Evolutionary conservation across 2,329 filamentous ascomycete genomes (phyloP), one percentile per base, ranked within the genome.

Genomic region (Didymella arachidicola): DNA sequence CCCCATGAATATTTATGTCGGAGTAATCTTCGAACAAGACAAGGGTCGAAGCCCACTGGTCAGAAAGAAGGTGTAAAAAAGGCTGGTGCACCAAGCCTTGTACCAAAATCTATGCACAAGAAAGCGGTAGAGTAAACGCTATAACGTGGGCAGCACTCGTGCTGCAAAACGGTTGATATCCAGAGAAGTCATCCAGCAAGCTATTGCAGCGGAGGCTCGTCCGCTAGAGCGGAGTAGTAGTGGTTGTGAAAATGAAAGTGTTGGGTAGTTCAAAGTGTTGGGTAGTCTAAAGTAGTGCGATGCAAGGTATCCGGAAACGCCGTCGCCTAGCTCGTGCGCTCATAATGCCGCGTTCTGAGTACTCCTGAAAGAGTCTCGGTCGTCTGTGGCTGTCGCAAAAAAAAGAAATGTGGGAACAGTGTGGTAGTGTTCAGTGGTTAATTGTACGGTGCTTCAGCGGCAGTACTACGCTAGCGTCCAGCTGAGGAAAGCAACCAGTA

Each of bases 401-500:
- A 55, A 59, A 59, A 59, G 52, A 52, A 53, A 45, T 14, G 44
- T 34, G 50, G 42, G 48, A 61, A 48, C 45, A 53, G 53, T 53
- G 41, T 51, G 26, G 14, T 48, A 14, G 27, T 49, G 42, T 48
- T 54, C 36, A 55, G 41, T 58, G 54, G 52, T 58, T 55, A 25
- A 61, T 60, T 51, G 50, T 47, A 44, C 49, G 34, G 48, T 50
- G 49, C 54, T 51, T 49, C 41, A 42, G 25, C 47, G 53, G 43
- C 44, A 50, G 63, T 65, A 72, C 48, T 65, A 62, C 29, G 59
- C 59, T 48, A 73, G 53, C n/a, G 61, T 61, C 60, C 66, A 68
- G 66, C 68, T 68, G 51, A 75, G 64, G 16, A 76, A 34, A 8
- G 62, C 64, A 42, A 74, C 61, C 22, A 73, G 43, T 22, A 74